Percentiles rank a stretch among this genome's conserved stretches.
These are phyloP conservation scores for Graphilbum fragrans DNA, from an alignment of 2,329 filamentous ascomycete genomes.

Conservation along the genomic window DNA sequence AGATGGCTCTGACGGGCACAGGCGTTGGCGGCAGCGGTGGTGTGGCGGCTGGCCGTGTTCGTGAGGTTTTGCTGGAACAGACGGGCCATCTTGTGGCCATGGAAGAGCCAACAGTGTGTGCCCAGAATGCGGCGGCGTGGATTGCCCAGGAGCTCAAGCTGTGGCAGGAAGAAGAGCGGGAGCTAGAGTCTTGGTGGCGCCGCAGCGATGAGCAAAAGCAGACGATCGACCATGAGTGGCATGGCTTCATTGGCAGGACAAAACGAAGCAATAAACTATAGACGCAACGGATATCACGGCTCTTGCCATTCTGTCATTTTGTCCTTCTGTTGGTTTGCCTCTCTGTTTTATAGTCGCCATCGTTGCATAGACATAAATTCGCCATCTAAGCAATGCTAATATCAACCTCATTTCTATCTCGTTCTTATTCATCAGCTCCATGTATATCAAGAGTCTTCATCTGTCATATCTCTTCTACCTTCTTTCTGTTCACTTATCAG, in stretches of 20 bases:
- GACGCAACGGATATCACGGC: no score
- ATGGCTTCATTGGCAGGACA: slow-evolving; percentile 6
- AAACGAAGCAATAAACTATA: slow-evolving; percentile 6
- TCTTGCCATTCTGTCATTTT: not conserved
- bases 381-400: not conserved
- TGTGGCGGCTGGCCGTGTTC: slow-evolving; percentile 51
- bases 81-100: slow-evolving; percentile 75
- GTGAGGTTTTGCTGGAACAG: slow-evolving; percentile 48
- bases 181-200: slow-evolving; percentile 41
- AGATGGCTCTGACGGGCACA: slow-evolving; percentile 50
- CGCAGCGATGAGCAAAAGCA: slow-evolving; percentile 40
- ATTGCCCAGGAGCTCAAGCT: slow-evolving; percentile 40
- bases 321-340: not conserved
- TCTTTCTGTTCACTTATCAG: not conserved
- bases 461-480: not conserved
- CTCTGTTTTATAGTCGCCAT: no score
- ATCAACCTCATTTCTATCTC: no score
- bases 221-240: slow-evolving; percentile 41
- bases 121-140: slow-evolving; percentile 45
- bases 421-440: no score
- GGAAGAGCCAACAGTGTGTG: slow-evolving; percentile 59
- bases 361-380: no score
- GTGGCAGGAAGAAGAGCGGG: slow-evolving; percentile 45
- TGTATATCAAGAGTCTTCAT: no score
- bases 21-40: slow-evolving; percentile 59